These are phyloP conservation scores for Pouteria glomerata DNA, from an alignment of 148 eudicot genomes.

Conservation along the genomic window DNA sequence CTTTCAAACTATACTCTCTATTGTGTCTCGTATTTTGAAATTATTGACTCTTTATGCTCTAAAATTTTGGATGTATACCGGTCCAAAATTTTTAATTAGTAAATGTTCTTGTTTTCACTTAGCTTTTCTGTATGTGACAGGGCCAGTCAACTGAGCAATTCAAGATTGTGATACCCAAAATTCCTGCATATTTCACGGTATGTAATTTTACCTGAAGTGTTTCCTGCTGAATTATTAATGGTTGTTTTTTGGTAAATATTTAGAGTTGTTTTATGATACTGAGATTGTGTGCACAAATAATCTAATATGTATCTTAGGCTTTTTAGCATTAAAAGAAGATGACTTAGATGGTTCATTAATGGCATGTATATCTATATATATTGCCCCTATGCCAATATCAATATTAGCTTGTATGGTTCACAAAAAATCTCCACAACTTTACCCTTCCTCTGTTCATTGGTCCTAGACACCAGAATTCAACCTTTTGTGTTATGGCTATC, in stretches of 20 bases:
- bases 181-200: slow-evolving; percentile 97
- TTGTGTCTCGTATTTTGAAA: not conserved
- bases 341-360: not conserved
- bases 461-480: no score
- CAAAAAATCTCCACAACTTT: not conserved
- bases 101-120: slow-evolving; percentile 5
- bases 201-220: slow-evolving; percentile 11
- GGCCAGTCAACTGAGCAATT: slow-evolving; percentile 75
- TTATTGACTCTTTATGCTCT: not conserved
- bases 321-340: no score
- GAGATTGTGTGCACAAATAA: not conserved
- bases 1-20: not conserved
- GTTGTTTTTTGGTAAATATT: no score
- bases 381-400: no score
- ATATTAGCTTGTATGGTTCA: not conserved
- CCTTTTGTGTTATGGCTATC: no score
- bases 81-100: not conserved
- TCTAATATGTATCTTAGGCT: no score
- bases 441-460: not conserved
- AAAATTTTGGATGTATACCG: no score
- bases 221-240: not conserved
- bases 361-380: not conserved
- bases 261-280: no score
- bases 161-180: slow-evolving; percentile 85
- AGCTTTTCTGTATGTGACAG: slow-evolving; percentile 24